These are phyloP conservation scores for Sclerotinia glacialis DNA, from an alignment of 2,329 filamentous ascomycete species.

Conservation along the genomic window DNA sequence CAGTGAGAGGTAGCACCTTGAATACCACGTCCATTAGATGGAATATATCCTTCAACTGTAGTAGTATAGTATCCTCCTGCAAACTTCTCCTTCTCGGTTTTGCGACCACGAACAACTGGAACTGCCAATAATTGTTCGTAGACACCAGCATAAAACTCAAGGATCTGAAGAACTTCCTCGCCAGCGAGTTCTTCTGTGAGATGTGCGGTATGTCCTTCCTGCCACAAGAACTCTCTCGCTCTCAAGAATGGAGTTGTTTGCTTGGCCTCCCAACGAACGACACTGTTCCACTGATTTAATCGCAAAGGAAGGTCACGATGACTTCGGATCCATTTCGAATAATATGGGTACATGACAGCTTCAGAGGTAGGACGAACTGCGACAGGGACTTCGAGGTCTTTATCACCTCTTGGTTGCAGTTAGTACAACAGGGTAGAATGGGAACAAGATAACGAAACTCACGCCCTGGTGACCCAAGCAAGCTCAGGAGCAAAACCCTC, in stretches of 20 bases:
- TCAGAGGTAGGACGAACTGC: slow-evolving; percentile 68
- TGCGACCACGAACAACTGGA: slow-evolving; percentile 85
- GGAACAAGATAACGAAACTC: slow-evolving; percentile 40
- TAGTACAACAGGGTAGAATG: slow-evolving; percentile 30
- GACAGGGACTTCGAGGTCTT: slow-evolving; percentile 79
- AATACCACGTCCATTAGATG: slow-evolving; percentile 91
- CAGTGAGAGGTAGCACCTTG: slow-evolving; percentile 90
- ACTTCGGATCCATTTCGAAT: slow-evolving; percentile 93
- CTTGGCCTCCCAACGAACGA: slow-evolving; percentile 96
- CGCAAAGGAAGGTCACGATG: slow-evolving; percentile 92
- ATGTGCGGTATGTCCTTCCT: slow-evolving; percentile 81
- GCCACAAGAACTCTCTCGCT: slow-evolving; percentile 95
- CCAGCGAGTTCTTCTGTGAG: slow-evolving; percentile 78
- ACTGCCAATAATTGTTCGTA: slow-evolving; percentile 94
- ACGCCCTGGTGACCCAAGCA: slow-evolving; percentile 84
- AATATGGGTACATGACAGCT: slow-evolving; percentile 93
- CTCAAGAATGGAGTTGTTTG: slow-evolving; percentile 83
- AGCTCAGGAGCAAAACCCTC: slow-evolving; percentile 97
- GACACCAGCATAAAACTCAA: slow-evolving; percentile 87
- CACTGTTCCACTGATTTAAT: slow-evolving; percentile 96
- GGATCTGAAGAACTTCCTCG: slow-evolving; percentile 85
- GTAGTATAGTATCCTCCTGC: slow-evolving; percentile 95
- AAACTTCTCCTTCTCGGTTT: slow-evolving; percentile 98
- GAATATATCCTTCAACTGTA: slow-evolving; percentile 95
- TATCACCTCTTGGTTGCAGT: slow-evolving; percentile 66